phyloP scores from a whole-genome alignment of 768 basidiomycete genomes.

The Lactarius deliciosus region DNA sequence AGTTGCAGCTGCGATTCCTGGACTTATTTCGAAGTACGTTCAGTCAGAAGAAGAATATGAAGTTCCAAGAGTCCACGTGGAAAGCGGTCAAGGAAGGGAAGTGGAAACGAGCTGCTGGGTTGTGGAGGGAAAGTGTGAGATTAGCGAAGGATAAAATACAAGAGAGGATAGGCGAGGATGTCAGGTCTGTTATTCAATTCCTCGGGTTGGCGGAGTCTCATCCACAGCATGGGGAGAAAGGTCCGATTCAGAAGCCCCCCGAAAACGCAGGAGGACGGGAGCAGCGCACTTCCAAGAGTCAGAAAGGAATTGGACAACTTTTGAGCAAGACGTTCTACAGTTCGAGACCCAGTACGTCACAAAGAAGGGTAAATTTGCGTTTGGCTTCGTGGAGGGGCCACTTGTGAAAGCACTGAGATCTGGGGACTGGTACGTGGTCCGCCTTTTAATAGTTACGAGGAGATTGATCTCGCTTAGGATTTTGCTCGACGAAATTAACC shows the following conservation, averaged over 20 bases:
- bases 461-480: conserved; percentile 53
- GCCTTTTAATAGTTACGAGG: not conserved
- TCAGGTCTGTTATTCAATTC: conserved; percentile 26
- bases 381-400: conserved; percentile 94
- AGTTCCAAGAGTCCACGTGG: conserved; percentile 77
- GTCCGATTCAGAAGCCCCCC: conserved; percentile 47
- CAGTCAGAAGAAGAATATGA: conserved; percentile 85
- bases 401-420: conserved; percentile 84
- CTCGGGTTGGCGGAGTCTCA: conserved; percentile 3
- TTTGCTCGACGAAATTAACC: conserved; percentile 92
- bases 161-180: conserved; percentile 37
- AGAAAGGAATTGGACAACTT: conserved; percentile 60
- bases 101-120: conserved; percentile 78
- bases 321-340: conserved; percentile 65
- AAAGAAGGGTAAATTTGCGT: conserved; percentile 86
- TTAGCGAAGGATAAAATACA: conserved; percentile 66
- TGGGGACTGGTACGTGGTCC: conserved; percentile 75
- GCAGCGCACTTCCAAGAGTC: conserved; percentile 43
- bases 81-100: conserved; percentile 79
- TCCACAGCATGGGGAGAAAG: conserved; percentile 4
- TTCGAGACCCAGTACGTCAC: conserved; percentile 91
- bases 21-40: conserved; percentile 84
- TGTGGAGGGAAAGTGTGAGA: conserved; percentile 79
- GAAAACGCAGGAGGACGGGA: conserved; percentile 71
- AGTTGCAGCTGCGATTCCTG: conserved; percentile 70